Conservation (phyloP, 78 protist species). For the slime mould (Dictyostelium discoideum) region DNA sequence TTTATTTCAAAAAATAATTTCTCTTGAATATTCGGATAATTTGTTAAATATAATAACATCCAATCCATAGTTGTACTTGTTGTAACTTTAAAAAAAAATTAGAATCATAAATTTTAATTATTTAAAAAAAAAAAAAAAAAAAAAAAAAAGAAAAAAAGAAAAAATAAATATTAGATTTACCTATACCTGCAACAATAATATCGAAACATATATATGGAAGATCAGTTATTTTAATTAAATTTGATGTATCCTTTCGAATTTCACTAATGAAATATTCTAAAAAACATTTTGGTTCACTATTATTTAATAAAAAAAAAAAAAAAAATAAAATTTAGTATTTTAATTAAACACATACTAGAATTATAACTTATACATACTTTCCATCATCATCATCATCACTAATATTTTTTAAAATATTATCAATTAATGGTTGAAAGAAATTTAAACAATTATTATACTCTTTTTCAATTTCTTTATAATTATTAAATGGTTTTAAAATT, state of each 20-base stretch:
- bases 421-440: background rate
- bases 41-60: slow-evolving; percentile 9
- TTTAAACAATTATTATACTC: background rate
- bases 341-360: background rate
- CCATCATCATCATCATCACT: background rate
- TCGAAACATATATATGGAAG: slow-evolving; percentile 16
- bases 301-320: too few relatives aligned
- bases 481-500: background rate
- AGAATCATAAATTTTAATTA: too few relatives aligned
- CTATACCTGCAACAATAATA: slow-evolving; percentile 44
- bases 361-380: background rate
- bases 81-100: background rate
- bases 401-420: background rate
- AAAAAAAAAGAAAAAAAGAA: too few relatives aligned
- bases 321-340: background rate
- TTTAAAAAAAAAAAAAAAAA: too few relatives aligned
- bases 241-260: background rate
- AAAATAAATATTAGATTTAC: too few relatives aligned
- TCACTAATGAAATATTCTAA: slow-evolving; percentile 29
- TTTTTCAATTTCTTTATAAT: background rate
- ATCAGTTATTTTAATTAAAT: background rate
- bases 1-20: background rate
- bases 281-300: slow-evolving; percentile 17
- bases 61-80: slow-evolving; percentile 22
- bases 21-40: slow-evolving; percentile 39